Percentiles rank a stretch among this genome's conserved stretches.
These are phyloP conservation scores for Trichoderma sp. DNA, from an alignment of 2,329 filamentous ascomycete genomes.

Conservation along the genomic window DNA sequence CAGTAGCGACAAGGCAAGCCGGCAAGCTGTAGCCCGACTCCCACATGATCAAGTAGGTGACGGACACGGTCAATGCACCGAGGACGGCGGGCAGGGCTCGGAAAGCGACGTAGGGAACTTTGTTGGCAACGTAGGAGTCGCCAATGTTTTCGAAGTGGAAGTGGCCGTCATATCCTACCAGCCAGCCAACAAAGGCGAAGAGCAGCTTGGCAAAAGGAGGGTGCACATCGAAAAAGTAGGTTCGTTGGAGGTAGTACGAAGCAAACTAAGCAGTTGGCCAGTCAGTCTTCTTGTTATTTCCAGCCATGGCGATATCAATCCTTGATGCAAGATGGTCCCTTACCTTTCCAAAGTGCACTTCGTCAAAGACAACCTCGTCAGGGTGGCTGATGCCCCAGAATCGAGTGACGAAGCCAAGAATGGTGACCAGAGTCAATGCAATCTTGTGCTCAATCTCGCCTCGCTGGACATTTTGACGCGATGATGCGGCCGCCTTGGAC, in stretches of 20 bases:
- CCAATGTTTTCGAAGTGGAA: constrained; percentile 99
- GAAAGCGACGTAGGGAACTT: constrained; percentile 95
- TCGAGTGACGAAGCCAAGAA: constrained; percentile 83
- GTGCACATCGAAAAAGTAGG: constrained; percentile 99
- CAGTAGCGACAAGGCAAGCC: constrained; percentile 82
- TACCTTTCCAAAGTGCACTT: constrained; percentile 99
- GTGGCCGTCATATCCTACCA: constrained; percentile 93
- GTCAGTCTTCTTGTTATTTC: background rate
- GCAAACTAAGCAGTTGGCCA: constrained; percentile 56
- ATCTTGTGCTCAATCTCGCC: constrained; percentile 85
- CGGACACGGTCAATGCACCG: constrained; percentile 89
- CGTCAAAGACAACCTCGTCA: constrained; percentile 96
- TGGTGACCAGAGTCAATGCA: constrained; percentile 73
- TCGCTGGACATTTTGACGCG: constrained; percentile 39
- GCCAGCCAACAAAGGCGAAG: constrained; percentile 95
- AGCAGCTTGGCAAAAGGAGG: constrained; percentile 97
- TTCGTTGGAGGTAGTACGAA: constrained; percentile 87
- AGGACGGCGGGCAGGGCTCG: constrained; percentile 89
- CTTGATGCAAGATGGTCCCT: constrained; percentile 31
- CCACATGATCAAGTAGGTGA: constrained; percentile 98
- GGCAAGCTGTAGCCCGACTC: constrained; percentile 97
- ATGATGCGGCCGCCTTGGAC: constrained; percentile 40
- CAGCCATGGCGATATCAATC: background rate
- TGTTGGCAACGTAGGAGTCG: constrained; percentile 95
- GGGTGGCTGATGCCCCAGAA: constrained; percentile 97